Evolutionary conservation across 2,329 filamentous ascomycete species (phyloP).

Genomic region (Venturia nashicola): DNA sequence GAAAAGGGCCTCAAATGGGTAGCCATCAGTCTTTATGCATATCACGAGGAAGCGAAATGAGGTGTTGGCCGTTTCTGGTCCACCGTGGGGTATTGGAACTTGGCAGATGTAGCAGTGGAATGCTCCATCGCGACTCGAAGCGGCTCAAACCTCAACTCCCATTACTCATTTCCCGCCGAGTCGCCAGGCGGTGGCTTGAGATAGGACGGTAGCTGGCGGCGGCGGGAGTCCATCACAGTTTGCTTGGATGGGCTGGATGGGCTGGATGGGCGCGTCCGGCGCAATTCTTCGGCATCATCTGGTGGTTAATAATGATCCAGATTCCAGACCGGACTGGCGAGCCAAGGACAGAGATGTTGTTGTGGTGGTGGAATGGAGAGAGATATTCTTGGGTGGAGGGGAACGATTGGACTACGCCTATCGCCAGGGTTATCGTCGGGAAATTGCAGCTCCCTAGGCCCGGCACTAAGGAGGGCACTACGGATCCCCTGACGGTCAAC

Average conservation of each 20-base stretch:
- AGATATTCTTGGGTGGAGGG: neutral
- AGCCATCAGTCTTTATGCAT: conserved; percentile 1
- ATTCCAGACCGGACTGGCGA: neutral
- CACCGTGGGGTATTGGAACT: conserved; percentile 1
- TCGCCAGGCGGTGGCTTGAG: neutral
- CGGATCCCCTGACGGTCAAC: no score
- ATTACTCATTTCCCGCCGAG: neutral
- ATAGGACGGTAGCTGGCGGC: neutral
- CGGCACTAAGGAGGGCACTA: no score
- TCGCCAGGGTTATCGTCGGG: neutral
- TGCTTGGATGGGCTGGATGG: neutral
- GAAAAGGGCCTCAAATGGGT: neutral
- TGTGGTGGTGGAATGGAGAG: neutral
- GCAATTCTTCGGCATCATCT: neutral
- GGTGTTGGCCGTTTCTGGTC: neutral
- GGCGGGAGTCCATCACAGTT: neutral
- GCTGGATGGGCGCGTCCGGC: neutral
- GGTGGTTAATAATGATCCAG: neutral
- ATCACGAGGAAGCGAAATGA: conserved; percentile 6
- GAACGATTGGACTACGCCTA: neutral
- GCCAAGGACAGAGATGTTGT: neutral
- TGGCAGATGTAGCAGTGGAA: neutral
- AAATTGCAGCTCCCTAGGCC: neutral
- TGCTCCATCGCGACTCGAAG: neutral
- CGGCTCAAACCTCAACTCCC: neutral